A percentile compares a stretch with the other conserved stretches of the same genome.
Conservation (phyloP, 176 grass and related monocot genomes). For the Aegilops speltoides region DNA sequence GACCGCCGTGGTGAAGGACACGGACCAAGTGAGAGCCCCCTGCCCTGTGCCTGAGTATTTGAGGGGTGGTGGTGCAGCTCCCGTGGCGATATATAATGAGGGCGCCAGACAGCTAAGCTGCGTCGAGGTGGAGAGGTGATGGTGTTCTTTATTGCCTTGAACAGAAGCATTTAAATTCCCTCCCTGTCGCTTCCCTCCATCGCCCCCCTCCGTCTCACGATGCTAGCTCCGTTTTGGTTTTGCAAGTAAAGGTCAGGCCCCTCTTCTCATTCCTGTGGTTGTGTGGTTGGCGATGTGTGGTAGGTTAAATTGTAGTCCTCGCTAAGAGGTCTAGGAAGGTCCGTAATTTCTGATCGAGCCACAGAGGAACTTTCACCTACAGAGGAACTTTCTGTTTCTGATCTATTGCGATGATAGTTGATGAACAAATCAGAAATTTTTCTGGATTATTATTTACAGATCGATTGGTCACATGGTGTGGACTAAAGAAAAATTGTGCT, state of each 20-base stretch:
- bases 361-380: too few relatives aligned
- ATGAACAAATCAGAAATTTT: too few relatives aligned
- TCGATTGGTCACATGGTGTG: too few relatives aligned
- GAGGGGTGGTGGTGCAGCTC: constrained; percentile 46
- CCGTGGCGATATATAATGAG: constrained; percentile 66
- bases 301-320: not conserved
- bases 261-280: constrained; percentile 39
- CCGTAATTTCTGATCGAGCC: too few relatives aligned
- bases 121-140: constrained; percentile 41
- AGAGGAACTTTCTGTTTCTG: too few relatives aligned
- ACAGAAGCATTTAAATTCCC: constrained; percentile 52
- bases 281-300: constrained; percentile 19
- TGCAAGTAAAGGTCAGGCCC: not conserved
- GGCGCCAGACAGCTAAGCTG: not conserved
- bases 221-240: not conserved
- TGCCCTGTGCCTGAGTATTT: constrained; percentile 43
- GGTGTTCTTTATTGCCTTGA: constrained; percentile 73
- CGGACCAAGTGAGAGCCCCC: constrained; percentile 9
- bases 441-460: too few relatives aligned
- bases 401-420: too few relatives aligned
- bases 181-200: constrained; percentile 29
- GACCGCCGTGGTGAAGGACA: constrained; percentile 2
- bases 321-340: too few relatives aligned
- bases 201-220: not conserved
- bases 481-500: too few relatives aligned